These are phyloP conservation scores for Geranium rotundifolium DNA, from an alignment of 345 rosid species.

Conservation along the genomic window DNA sequence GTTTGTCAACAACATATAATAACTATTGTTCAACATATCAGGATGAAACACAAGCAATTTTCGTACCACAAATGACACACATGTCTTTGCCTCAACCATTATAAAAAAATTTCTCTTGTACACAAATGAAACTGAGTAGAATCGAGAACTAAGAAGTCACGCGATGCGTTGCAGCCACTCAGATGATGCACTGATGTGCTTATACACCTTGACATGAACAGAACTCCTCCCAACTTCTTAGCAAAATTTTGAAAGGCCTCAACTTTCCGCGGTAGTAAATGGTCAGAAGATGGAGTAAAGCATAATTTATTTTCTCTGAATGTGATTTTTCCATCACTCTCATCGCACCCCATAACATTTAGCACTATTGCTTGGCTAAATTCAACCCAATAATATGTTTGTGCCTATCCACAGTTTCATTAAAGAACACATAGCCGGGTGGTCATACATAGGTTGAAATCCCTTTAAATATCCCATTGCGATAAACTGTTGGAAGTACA, in stretches of 20 bases:
- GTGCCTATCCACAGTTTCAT: slow-evolving; percentile 26
- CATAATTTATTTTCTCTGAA: slow-evolving; percentile 18
- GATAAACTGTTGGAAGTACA: slow-evolving; percentile 33
- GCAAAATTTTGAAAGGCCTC: slow-evolving; percentile 32
- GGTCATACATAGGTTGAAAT: slow-evolving; percentile 35
- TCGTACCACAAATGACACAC: too few relatives aligned
- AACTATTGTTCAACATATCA: too few relatives aligned
- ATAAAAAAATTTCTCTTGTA: too few relatives aligned
- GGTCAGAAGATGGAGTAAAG: too few relatives aligned
- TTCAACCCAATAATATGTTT: slow-evolving; percentile 14
- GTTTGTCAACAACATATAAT: too few relatives aligned
- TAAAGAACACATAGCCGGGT: slow-evolving; percentile 23
- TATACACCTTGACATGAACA: slow-evolving; percentile 28
- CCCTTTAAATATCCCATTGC: slow-evolving; percentile 29
- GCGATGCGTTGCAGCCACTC: slow-evolving; percentile 39
- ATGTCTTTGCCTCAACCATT: too few relatives aligned
- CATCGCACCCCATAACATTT: too few relatives aligned
- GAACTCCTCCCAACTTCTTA: slow-evolving; percentile 32
- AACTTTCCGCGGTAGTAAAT: too few relatives aligned
- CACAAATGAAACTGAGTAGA: too few relatives aligned
- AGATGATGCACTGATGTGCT: slow-evolving; percentile 36
- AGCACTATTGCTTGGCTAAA: slow-evolving; percentile 25
- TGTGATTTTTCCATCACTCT: slow-evolving; percentile 25
- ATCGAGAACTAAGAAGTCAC: slow-evolving; percentile 18
- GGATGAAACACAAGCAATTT: too few relatives aligned